These are phyloP conservation scores for Coemansia sp. DNA, from an alignment of 192 early-diverging fungal species.

Conservation along the genomic window DNA sequence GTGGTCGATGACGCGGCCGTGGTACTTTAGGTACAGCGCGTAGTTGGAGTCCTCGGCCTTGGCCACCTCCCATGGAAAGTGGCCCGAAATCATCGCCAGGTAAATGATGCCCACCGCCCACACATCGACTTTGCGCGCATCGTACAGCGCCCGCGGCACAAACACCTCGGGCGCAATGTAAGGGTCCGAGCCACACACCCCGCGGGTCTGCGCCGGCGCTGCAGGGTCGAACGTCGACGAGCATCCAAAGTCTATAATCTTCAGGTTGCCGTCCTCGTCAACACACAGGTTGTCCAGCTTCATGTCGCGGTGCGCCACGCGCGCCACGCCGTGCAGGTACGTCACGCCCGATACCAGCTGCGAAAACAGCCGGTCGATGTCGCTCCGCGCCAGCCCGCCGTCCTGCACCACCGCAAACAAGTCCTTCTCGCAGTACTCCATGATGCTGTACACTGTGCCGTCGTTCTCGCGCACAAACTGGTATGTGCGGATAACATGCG, in stretches of 20 bases:
- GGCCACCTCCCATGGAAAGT: slow-evolving; percentile 70
- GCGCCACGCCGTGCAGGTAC: slow-evolving; percentile 74
- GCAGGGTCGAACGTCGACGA: slow-evolving; percentile 71
- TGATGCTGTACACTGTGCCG: slow-evolving; percentile 67
- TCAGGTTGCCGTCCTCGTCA: slow-evolving; percentile 68
- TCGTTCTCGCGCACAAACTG: slow-evolving; percentile 71
- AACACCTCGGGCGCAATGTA: slow-evolving; percentile 95
- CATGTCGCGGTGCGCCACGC: slow-evolving; percentile 81
- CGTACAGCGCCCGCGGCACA: slow-evolving; percentile 62
- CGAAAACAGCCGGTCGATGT: slow-evolving; percentile 79
- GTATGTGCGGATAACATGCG: slow-evolving; percentile 73
- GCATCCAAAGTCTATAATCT: slow-evolving; percentile 91
- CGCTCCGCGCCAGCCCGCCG: slow-evolving; percentile 66
- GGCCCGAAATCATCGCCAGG: slow-evolving; percentile 67
- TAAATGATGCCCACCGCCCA: slow-evolving; percentile 90
- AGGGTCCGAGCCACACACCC: slow-evolving; percentile 87
- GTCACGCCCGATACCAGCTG: slow-evolving; percentile 73
- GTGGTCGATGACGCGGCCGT: slow-evolving; percentile 55
- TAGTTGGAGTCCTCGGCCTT: slow-evolving; percentile 63
- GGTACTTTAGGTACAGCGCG: slow-evolving; percentile 57
- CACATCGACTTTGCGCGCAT: slow-evolving; percentile 81
- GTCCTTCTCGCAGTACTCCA: slow-evolving; percentile 92
- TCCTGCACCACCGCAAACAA: slow-evolving; percentile 79
- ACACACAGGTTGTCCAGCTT: slow-evolving; percentile 85
- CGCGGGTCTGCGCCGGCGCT: slow-evolving; percentile 67